Base-by-base conservation (phyloP, 75 land plant species). In the Cunninghamia lanceolata region DNA sequence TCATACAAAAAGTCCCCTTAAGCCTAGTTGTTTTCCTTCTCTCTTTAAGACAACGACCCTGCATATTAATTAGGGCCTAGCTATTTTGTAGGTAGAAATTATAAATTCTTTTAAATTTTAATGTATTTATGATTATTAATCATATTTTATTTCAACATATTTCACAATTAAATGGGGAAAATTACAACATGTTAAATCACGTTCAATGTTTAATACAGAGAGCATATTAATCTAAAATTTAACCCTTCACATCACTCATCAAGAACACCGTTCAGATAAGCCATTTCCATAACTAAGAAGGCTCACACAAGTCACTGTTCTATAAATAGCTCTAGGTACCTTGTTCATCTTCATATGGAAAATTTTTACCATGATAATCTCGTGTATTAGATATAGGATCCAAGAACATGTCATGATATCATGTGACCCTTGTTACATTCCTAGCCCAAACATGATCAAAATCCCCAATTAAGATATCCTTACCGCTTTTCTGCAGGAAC, bases 401-500 rank as follows among this genome's bases (percentile, higher is more conserved):
- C 9, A 34, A 34, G 16, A 14, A 73, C 16, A 73, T 13, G 75
- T 73, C 75, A 73, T 34, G 16, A 73, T 34, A 73, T 34, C 13
- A 34, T 25, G 38, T 13, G 38, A 73, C 34, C 36, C 75, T 11
- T 34, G 75, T 73, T 73, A 73, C 16, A 73, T 73, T 34, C 15
- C 75, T 34, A 34, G 75, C 13, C 75, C 34, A 73, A 73, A 73
- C 75, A 73, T 73, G 34, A 36, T 45, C 13, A 13, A 43, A 43
- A 40, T 45, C 4, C 82, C 82, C 13, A 43, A 10, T n/a, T 45
- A 43, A 43, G 32, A 80, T 36, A 78, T 43, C 10, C 86, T 71
- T 78, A 98, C 99, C 99, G 93, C 87, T 97, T 90, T 81, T 95
- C 97, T 68, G 99, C 99, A 66, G 99, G 99, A 42, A 98, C 95